Evolutionary conservation across 2,329 filamentous ascomycete species (phyloP).

Genomic region (Ceratocystis cubensis): DNA sequence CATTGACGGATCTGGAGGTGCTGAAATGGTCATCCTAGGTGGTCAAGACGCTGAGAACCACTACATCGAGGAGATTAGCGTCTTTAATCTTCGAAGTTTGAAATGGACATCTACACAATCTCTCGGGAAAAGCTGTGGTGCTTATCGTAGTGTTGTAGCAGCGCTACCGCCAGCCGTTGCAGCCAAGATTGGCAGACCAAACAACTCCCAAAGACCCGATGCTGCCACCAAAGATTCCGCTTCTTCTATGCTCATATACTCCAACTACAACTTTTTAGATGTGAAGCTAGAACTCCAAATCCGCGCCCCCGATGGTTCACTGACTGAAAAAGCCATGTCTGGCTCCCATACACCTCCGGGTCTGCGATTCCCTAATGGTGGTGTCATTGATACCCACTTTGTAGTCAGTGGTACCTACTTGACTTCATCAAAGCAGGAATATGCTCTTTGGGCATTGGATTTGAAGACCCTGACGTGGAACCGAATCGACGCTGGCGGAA

Average conservation of each 20-base stretch:
- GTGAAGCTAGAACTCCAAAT: conserved; percentile 93
- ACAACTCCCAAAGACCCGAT: conserved; percentile 26
- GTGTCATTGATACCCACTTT: conserved; percentile 89
- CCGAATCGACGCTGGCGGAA: conserved; percentile 86
- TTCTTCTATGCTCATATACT: conserved; percentile 87
- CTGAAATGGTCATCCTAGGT: conserved; percentile 94
- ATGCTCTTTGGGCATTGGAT: conserved; percentile 91
- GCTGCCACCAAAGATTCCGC: conserved; percentile 38
- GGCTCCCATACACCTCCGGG: conserved; percentile 79
- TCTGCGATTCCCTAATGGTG: conserved; percentile 87
- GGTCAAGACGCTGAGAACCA: conserved; percentile 96
- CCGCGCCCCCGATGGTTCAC: conserved; percentile 65
- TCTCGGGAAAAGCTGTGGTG: conserved; percentile 84
- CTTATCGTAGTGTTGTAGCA: conserved; percentile 88
- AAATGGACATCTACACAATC: conserved; percentile 89
- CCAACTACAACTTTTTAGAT: conserved; percentile 97
- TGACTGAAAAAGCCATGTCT: conserved; percentile 82
- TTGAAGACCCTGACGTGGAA: conserved; percentile 82
- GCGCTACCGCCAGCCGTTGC: conserved; percentile 58
- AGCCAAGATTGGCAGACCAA: conserved; percentile 52
- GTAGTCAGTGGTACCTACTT: conserved; percentile 95
- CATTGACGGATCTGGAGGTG: conserved; percentile 80
- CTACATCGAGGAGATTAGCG: conserved; percentile 97
- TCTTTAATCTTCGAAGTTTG: conserved; percentile 88
- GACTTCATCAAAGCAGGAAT: conserved; percentile 96